Evolutionary conservation across 768 basidiomycete genomes (phyloP).

Genomic region (Tylopilus sp.): DNA sequence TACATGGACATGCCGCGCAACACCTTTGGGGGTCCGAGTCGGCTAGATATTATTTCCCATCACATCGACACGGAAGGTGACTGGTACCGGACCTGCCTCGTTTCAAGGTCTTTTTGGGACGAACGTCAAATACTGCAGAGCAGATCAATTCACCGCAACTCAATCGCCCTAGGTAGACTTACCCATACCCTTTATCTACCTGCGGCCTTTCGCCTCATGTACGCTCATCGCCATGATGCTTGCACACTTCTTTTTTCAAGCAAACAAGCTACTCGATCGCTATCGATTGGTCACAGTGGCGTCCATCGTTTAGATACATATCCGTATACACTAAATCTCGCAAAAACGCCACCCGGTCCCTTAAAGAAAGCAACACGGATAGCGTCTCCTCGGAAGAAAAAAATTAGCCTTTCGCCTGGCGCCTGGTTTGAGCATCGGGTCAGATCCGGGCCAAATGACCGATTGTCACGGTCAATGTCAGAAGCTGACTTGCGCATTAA

Average conservation of each 20-base stretch:
- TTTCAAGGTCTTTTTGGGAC: neutral
- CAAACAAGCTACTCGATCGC: neutral
- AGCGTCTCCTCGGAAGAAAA: conserved; percentile 15
- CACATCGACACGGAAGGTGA: conserved; percentile 2
- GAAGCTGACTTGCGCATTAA: conserved; percentile 1
- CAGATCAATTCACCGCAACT: conserved; percentile 13
- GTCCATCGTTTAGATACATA: conserved; percentile 1
- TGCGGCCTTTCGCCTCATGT: conserved; percentile 3
- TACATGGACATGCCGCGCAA: too few relatives aligned
- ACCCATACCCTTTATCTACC: neutral
- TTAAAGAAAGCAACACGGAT: neutral
- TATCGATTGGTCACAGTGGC: conserved; percentile 16
- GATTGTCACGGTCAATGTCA: conserved; percentile 10
- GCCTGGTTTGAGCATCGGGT: conserved; percentile 4
- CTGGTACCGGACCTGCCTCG: conserved; percentile 1
- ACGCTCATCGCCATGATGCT: neutral
- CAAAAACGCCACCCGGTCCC: conserved; percentile 15
- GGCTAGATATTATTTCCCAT: neutral
- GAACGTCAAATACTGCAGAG: neutral
- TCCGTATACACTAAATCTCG: conserved; percentile 4
- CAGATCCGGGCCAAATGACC: conserved; percentile 12
- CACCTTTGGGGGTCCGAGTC: neutral
- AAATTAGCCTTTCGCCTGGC: neutral
- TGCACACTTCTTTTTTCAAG: conserved; percentile 8
- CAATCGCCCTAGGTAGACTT: conserved; percentile 1